A percentile compares a stretch with the other conserved stretches of the same genome.
phyloP scores from a whole-genome alignment of 2,329 filamentous ascomycete species.

The Diaporthe batatas region DNA sequence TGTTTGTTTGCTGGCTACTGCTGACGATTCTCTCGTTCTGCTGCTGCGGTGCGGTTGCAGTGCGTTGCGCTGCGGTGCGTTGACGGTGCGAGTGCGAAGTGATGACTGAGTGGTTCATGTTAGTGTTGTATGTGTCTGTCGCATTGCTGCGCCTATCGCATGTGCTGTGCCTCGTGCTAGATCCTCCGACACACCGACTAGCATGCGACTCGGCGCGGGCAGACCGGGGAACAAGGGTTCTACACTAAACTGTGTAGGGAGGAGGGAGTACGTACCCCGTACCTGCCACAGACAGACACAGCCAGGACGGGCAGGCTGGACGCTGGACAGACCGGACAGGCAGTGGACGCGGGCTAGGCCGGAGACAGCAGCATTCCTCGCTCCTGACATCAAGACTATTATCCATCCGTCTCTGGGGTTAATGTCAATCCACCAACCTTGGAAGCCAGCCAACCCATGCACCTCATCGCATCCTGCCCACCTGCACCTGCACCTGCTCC shows the following conservation, averaged over 20 bases:
- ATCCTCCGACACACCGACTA: conserved; percentile 37
- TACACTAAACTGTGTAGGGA: not conserved
- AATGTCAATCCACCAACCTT: not conserved
- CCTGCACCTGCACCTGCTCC: not conserved
- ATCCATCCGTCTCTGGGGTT: not conserved
- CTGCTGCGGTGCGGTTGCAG: not conserved
- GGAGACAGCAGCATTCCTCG: conserved; percentile 7
- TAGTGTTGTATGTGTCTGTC: not conserved
- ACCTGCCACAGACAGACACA: not conserved
- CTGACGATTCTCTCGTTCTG: not conserved
- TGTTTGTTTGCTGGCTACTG: too few species aligned
- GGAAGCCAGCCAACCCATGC: conserved; percentile 17
- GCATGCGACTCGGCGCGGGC: conserved; percentile 36
- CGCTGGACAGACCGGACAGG: not conserved
- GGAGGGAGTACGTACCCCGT: not conserved
- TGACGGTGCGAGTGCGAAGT: not conserved
- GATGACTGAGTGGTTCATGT: not conserved
- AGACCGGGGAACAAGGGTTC: conserved; percentile 13
- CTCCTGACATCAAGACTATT: conserved; percentile 28
- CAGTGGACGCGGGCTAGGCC: not conserved
- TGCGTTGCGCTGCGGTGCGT: too few species aligned
- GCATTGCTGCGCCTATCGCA: conserved; percentile 8
- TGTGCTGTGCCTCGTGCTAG: conserved; percentile 29
- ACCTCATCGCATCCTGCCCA: conserved; percentile 16
- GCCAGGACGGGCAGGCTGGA: not conserved